Evolutionary conservation across 2,329 filamentous ascomycete species (phyloP).

Genomic region (Beauveria asiatica): DNA sequence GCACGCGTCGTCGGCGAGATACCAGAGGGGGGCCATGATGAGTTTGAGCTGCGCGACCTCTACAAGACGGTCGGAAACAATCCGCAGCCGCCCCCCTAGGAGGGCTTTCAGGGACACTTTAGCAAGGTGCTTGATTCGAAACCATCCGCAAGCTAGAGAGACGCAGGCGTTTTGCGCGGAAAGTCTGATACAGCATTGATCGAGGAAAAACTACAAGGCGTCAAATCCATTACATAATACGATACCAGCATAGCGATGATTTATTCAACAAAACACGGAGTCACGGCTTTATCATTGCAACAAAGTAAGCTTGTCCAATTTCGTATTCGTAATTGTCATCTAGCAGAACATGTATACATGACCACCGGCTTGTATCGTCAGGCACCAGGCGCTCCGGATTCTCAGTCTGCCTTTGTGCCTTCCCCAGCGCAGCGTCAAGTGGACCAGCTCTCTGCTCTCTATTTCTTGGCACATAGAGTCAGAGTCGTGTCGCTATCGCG

Average conservation of each 20-base stretch:
- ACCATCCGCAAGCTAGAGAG: background rate
- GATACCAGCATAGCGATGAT: conserved; percentile 10
- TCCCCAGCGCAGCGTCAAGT: background rate
- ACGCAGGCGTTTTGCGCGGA: background rate
- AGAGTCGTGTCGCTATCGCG: conserved; percentile 24
- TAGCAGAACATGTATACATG: background rate
- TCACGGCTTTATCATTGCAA: background rate
- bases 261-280: background rate
- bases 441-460: background rate
- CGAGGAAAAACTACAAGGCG: background rate
- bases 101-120: too few species aligned
- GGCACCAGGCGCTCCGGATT: too few species aligned
- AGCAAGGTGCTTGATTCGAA: too few species aligned
- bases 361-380: background rate
- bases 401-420: too few species aligned
- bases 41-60: conserved; percentile 55
- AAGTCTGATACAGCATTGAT: background rate
- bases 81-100: conserved; percentile 21
- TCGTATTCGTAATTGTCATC: background rate
- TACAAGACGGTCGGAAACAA: conserved; percentile 59
- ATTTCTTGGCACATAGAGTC: conserved; percentile 24
- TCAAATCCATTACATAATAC: background rate
- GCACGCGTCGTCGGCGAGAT: conserved; percentile 76
- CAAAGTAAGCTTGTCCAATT: background rate
- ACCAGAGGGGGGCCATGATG: conserved; percentile 58